phyloP scores from a whole-genome alignment of 2,329 filamentous ascomycete species.

The Hypoxylon sp. region DNA sequence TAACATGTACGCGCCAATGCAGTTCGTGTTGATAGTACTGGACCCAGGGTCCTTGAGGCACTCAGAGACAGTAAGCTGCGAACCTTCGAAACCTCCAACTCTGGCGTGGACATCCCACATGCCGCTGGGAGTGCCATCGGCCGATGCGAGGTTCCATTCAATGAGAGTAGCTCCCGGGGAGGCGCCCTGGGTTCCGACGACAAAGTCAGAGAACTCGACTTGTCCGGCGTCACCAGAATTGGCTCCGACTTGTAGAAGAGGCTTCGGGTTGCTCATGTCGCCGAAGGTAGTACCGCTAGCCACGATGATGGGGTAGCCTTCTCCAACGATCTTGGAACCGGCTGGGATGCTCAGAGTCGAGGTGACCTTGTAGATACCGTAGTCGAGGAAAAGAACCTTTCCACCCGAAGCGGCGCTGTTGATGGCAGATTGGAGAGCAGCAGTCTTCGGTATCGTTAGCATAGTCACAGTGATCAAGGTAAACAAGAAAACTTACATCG shows the following conservation, averaged over 20 bases:
- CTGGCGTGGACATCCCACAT: slow-evolving; percentile 83
- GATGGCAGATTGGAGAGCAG: slow-evolving; percentile 68
- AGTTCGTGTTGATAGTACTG: slow-evolving; percentile 48
- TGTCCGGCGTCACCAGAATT: slow-evolving; percentile 69
- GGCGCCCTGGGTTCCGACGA: slow-evolving; percentile 75
- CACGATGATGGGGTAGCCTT: slow-evolving; percentile 57
- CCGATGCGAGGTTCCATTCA: slow-evolving; percentile 75
- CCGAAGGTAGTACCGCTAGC: slow-evolving; percentile 68
- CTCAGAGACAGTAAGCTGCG: slow-evolving; percentile 72
- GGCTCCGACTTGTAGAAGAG: slow-evolving; percentile 74
- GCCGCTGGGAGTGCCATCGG: slow-evolving; percentile 58
- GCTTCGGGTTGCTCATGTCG: slow-evolving; percentile 68
- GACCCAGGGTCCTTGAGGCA: slow-evolving; percentile 68
- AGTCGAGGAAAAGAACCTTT: slow-evolving; percentile 67
- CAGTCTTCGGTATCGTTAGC: slow-evolving; percentile 57
- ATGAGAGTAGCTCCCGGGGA: slow-evolving; percentile 76
- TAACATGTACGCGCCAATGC: slow-evolving; percentile 55
- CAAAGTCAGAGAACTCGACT: slow-evolving; percentile 78
- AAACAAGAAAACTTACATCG: slow-evolving; percentile 65
- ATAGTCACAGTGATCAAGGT: slow-evolving; percentile 55
- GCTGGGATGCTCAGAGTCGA: slow-evolving; percentile 60
- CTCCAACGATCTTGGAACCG: slow-evolving; percentile 52
- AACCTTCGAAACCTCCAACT: slow-evolving; percentile 77
- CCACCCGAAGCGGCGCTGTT: slow-evolving; percentile 59
- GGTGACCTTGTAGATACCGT: slow-evolving; percentile 66